phyloP scores from a whole-genome alignment of 2,329 filamentous ascomycete genomes.

The Aspergillus chevalieri region DNA sequence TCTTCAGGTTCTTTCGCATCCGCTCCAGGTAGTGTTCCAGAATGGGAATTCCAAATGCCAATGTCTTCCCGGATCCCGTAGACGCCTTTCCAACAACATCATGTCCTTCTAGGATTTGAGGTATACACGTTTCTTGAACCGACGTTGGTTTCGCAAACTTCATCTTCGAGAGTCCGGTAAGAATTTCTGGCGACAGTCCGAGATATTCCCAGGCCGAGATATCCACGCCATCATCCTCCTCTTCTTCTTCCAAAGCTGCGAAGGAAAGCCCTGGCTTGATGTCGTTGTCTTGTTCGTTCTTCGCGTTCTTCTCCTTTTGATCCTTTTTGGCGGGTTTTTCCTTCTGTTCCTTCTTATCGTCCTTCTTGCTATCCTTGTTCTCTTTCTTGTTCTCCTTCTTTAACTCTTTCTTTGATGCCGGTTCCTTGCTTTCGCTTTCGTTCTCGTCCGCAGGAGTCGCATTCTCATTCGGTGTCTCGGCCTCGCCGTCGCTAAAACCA shows the following conservation, averaged over 20 bases:
- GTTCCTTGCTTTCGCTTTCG: slow-evolving; percentile 11
- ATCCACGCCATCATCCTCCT: slow-evolving; percentile 56
- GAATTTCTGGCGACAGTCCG: slow-evolving; percentile 63
- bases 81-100: slow-evolving; percentile 95
- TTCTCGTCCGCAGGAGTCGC: slow-evolving; percentile 6
- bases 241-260: slow-evolving; percentile 31
- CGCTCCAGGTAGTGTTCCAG: slow-evolving; percentile 70
- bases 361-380: slow-evolving; percentile 11
- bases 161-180: slow-evolving; percentile 70
- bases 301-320: slow-evolving; percentile 23
- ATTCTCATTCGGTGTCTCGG: slow-evolving; percentile 9
- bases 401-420: slow-evolving; percentile 9
- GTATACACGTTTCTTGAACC: slow-evolving; percentile 76
- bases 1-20: slow-evolving; percentile 24
- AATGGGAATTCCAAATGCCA: slow-evolving; percentile 91
- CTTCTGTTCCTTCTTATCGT: slow-evolving; percentile 16
- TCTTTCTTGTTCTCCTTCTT: slow-evolving; percentile 12
- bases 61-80: slow-evolving; percentile 92
- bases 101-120: slow-evolving; percentile 71
- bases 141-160: slow-evolving; percentile 74
- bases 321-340: slow-evolving; percentile 17
- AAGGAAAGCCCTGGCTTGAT: slow-evolving; percentile 32
- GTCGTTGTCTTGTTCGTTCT: slow-evolving; percentile 27
- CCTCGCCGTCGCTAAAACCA: slow-evolving; percentile 55
- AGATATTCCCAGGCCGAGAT: slow-evolving; percentile 73